Base-by-base conservation (phyloP, 2,329 filamentous ascomycete species). In the Graphium sp. region DNA sequence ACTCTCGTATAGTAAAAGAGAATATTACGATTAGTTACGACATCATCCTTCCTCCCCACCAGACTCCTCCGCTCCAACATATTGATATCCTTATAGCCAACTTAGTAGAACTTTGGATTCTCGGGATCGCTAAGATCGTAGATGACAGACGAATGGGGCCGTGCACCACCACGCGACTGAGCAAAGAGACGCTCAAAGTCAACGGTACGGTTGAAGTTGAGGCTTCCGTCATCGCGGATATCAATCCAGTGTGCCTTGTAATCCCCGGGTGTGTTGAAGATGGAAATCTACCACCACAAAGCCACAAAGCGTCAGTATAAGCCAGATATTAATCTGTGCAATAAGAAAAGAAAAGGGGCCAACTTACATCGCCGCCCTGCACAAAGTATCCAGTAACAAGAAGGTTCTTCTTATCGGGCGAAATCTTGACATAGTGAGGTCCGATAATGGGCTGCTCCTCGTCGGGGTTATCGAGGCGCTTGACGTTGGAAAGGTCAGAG, bases 311-410 rank as follows among this genome's bases (percentile, higher is more conserved):
- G 18, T 26, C 18, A 13, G n/a, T 11, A 17, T 16, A 5, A 14
- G 4, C 6, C 5, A 23, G 15, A 14, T 25, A 32, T 41, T 20
- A 42, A 37, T n/a, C n/a, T n/a, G n/a, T n/a, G n/a, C 11, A 9
- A 29, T 1, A 15, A 7, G 5, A 6, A 3, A 16, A 4, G 7
- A 2, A 9, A 3, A 11, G 4, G 14, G 24, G 7, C 8, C 6
- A 9, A 12, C 43, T 39, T 41, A 50, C 49, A 34, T 66, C 61
- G 16, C 68, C 67, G 7, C 59, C 65, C 48, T 74, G 67, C 3
- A 75, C 65, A 40, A 74, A 74, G 51, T 74, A 74, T 29, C 71
- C 70, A n/a, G 64, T 71, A 10, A 74, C 66, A 3, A 74, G 53
- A 11, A 74, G 46, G 42, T 74, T 65, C 55, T 70, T 70, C 54